phyloP scores from a whole-genome alignment of 2,329 filamentous ascomycete genomes.

The Phaeosphaeria sp. region DNA sequence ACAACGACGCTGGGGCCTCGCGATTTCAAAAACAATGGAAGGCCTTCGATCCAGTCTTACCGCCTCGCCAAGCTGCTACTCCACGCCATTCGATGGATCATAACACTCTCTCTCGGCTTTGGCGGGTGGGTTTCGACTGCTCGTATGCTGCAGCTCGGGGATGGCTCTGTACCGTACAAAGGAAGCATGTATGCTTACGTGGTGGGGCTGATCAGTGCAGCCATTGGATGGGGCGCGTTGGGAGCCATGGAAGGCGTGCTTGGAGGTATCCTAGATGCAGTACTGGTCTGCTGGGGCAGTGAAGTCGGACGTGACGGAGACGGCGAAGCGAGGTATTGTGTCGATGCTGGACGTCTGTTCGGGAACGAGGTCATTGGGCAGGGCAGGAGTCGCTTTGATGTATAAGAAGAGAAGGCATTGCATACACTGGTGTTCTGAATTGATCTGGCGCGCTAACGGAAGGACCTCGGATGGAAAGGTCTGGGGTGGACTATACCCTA shows the following conservation, averaged over 20 bases:
- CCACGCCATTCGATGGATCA: slow-evolving; percentile 88
- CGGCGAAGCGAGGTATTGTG: slow-evolving; percentile 80
- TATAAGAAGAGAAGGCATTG: slow-evolving; percentile 13
- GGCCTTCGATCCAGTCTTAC: slow-evolving; percentile 77
- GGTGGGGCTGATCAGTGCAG: slow-evolving; percentile 88
- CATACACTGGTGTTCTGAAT: neutral
- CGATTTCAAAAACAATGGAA: slow-evolving; percentile 49
- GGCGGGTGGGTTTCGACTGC: slow-evolving; percentile 97
- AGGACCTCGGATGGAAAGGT: neutral
- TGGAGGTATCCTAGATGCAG: slow-evolving; percentile 84
- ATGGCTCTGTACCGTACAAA: slow-evolving; percentile 57
- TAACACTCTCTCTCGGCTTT: slow-evolving; percentile 88
- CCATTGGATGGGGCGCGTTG: slow-evolving; percentile 93
- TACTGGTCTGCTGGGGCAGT: slow-evolving; percentile 92
- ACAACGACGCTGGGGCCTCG: slow-evolving; percentile 67
- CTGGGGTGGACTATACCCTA: neutral
- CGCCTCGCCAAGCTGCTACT: slow-evolving; percentile 89
- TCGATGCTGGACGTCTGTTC: slow-evolving; percentile 89
- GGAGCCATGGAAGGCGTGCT: slow-evolving; percentile 90
- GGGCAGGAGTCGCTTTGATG: slow-evolving; percentile 36
- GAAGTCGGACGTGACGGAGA: slow-evolving; percentile 65
- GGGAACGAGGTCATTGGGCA: slow-evolving; percentile 58
- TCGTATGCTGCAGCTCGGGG: slow-evolving; percentile 71
- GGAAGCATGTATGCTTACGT: slow-evolving; percentile 95
- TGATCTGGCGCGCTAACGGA: neutral